Base-by-base conservation (phyloP, 108 stramenopile species). In the Skeletonema tropicum region DNA sequence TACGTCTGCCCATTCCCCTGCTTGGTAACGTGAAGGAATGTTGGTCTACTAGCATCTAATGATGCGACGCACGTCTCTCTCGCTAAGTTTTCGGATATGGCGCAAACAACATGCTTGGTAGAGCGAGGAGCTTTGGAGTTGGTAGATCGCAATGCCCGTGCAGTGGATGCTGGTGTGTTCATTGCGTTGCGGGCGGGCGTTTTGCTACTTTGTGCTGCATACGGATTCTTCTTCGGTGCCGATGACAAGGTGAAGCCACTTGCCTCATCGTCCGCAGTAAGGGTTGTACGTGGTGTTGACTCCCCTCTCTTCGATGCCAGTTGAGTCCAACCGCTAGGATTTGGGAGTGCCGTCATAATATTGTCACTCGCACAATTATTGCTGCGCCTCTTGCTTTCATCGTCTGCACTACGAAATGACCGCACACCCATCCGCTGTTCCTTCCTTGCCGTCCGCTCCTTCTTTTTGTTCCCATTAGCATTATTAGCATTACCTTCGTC, bases 1-100 rank as follows among this genome's bases (percentile, higher is more conserved):
- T 93, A 96, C 1, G 88, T 92, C 48, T 92, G 92, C 12, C 92
- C 92, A 66, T 96, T 96, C 6, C 87, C 86, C 74, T 93, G 93
- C 70, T 94, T 96, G 45, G 85, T 87, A n/a, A 90, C 87, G 12
- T 83, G 84, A 10, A 96, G 80, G 8, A 68, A 71, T 41, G 85
- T 74, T 3, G 95, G 95, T 48, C 85, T 64, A 9, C 84, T 83
- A 25, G 88, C 85, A 81, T 96, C 93, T 49, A 96, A 66, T 9
- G 88, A 89, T 2, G 92, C 89, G 23, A 94, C 87, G 75, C 93
- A 93, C 0, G 95, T 96, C 82, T 96, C 95, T 3, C 89, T 67
- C 0, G 95, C 95, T 21, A 96, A 75, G 71, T 96, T 96, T 69
- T 96, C 95, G 39, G 86, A 86, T 35, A 96, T 81, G 38, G 95